These are phyloP conservation scores for Davidsoniella neocaledoniae DNA, from an alignment of 2,329 filamentous ascomycete species.

Conservation along the genomic window DNA sequence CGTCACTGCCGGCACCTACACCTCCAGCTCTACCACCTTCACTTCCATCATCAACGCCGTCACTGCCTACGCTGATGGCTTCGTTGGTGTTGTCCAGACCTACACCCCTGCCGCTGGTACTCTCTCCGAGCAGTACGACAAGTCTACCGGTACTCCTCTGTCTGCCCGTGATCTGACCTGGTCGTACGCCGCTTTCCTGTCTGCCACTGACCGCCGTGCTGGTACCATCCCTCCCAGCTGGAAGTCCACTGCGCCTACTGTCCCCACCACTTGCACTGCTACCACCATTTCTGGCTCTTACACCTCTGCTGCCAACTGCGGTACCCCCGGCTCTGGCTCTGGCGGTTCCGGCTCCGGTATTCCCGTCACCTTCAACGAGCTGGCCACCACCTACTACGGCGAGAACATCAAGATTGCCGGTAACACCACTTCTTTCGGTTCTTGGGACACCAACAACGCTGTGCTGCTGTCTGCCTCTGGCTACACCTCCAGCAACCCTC, in stretches of 20 bases:
- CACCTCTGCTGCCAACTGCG: slow-evolving; percentile 20
- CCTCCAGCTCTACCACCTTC: slow-evolving; percentile 30
- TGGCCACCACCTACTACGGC: slow-evolving; percentile 39
- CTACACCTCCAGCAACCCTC: slow-evolving; percentile 41
- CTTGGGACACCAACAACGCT: slow-evolving; percentile 40
- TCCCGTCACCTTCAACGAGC: slow-evolving; percentile 42
- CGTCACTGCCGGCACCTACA: slow-evolving; percentile 45
- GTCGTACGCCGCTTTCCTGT: slow-evolving; percentile 57
- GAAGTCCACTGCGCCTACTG: slow-evolving; percentile 28
- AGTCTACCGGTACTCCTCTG: slow-evolving; percentile 33
- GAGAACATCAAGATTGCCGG: slow-evolving; percentile 51
- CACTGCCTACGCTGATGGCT: slow-evolving; percentile 41
- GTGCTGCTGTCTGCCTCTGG: slow-evolving; percentile 37
- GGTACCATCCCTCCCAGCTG: slow-evolving; percentile 40
- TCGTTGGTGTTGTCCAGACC: slow-evolving; percentile 41
- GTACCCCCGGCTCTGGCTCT: slow-evolving; percentile 14
- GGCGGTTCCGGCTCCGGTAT: slow-evolving; percentile 8
- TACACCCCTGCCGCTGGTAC: slow-evolving; percentile 48
- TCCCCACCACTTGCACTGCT: slow-evolving; percentile 32
- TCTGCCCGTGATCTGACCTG: slow-evolving; percentile 54
- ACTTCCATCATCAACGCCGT: slow-evolving; percentile 39
- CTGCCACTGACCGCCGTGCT: slow-evolving; percentile 39
- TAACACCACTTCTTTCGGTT: slow-evolving; percentile 39
- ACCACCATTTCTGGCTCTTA: slow-evolving; percentile 35
- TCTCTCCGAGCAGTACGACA: slow-evolving; percentile 50